Evolutionary conservation across 2,329 filamentous ascomycete genomes (phyloP).

Genomic region (Pseudopithomyces maydicus): DNA sequence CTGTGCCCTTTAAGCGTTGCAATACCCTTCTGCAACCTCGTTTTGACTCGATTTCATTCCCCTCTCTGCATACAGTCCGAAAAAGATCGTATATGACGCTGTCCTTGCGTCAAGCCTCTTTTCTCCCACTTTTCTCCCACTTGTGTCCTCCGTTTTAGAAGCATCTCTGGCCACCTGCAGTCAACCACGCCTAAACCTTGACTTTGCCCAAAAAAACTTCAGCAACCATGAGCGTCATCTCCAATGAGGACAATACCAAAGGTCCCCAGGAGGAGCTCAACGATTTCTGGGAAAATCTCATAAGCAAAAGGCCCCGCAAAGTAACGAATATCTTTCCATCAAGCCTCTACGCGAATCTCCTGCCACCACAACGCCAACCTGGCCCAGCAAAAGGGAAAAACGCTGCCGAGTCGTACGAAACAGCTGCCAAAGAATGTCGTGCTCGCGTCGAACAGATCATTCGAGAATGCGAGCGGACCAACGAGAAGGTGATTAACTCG

Average conservation of each 20-base stretch:
- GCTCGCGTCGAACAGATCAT: constrained; percentile 62
- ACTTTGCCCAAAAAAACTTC: background rate
- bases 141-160: background rate
- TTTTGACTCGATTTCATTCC: background rate
- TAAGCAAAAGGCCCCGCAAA: constrained; percentile 72
- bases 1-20: background rate
- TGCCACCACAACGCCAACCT: constrained; percentile 38
- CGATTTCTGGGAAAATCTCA: constrained; percentile 72
- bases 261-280: constrained; percentile 68
- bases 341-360: constrained; percentile 63
- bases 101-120: background rate
- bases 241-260: constrained; percentile 20
- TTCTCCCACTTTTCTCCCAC: background rate
- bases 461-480: constrained; percentile 71
- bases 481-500: constrained; percentile 63
- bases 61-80: too few relatives aligned
- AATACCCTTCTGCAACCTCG: background rate
- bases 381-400: constrained; percentile 64
- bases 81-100: background rate
- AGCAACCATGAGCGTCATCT: constrained; percentile 20
- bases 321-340: constrained; percentile 72
- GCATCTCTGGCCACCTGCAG: background rate
- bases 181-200: background rate
- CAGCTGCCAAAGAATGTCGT: constrained; percentile 70
- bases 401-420: constrained; percentile 70